phyloP scores from a whole-genome alignment of 2,329 filamentous ascomycete genomes.

The Ophiostoma australiae region DNA sequence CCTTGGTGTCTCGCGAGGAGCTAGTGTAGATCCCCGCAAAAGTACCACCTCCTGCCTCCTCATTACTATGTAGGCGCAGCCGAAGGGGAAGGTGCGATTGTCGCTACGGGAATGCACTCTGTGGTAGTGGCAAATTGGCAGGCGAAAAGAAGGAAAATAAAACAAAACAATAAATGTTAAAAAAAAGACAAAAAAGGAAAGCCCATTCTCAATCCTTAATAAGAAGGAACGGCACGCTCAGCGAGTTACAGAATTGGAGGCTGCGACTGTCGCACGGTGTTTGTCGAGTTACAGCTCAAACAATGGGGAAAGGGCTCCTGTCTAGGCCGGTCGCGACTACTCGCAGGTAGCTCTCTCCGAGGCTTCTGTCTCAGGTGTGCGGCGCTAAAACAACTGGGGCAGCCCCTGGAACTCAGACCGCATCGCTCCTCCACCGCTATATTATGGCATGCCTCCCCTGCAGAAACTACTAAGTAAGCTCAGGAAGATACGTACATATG shows the following conservation, averaged over 20 bases:
- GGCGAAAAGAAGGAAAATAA: background rate
- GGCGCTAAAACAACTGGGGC: slow-evolving; percentile 19
- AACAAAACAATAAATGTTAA: background rate
- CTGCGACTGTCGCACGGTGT: slow-evolving; percentile 4
- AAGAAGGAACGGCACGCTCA: background rate
- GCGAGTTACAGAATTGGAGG: background rate
- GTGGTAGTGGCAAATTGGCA: background rate
- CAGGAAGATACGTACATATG: background rate
- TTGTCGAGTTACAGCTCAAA: background rate
- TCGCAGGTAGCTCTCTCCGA: background rate
- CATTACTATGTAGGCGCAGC: background rate
- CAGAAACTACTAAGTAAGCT: background rate
- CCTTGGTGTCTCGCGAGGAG: slow-evolving; percentile 7
- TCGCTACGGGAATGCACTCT: background rate
- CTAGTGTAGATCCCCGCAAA: background rate
- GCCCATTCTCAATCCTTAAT: slow-evolving; percentile 1
- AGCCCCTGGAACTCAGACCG: slow-evolving; percentile 16
- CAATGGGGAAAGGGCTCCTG: slow-evolving; percentile 13
- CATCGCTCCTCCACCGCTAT: slow-evolving; percentile 12
- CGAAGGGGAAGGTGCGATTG: background rate
- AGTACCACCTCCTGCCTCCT: slow-evolving; percentile 4
- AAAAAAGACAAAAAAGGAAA: background rate
- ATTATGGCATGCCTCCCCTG: slow-evolving; percentile 9
- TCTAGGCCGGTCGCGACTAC: background rate
- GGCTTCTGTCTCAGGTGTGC: slow-evolving; percentile 18